Percentiles rank a stretch among this genome's conserved stretches.
These are phyloP conservation scores for Termitomyces sp. DNA, from an alignment of 1,284 basidiomycete species.

Conservation along the genomic window DNA sequence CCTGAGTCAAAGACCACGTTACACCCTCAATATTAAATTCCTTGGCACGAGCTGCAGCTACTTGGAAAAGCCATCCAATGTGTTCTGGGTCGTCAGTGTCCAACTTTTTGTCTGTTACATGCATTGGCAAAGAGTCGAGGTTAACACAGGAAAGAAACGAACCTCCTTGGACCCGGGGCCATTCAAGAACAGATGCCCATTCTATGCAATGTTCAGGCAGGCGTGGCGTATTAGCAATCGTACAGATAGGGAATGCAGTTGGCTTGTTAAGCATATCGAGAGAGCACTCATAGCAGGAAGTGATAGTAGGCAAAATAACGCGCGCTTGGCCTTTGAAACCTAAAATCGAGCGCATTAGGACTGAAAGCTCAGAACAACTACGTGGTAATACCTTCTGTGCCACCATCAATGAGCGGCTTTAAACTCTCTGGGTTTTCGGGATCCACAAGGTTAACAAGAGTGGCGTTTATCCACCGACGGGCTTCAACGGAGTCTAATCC, in stretches of 20 bases:
- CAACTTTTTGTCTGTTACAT: conserved; percentile 76
- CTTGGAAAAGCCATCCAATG: conserved; percentile 88
- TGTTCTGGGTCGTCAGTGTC: conserved; percentile 97
- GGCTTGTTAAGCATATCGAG: conserved; percentile 98
- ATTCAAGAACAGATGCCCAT: conserved; percentile 99
- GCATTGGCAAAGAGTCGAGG: conserved; percentile 3
- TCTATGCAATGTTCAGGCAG: conserved; percentile 99
- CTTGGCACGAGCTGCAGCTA: conserved; percentile 77
- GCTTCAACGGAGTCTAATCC: conserved; percentile 98
- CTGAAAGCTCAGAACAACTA: background rate
- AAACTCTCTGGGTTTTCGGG: conserved; percentile 86
- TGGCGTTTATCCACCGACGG: conserved; percentile 98
- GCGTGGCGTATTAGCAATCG: conserved; percentile 97
- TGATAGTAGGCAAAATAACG: conserved; percentile 93
- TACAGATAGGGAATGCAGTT: conserved; percentile 97
- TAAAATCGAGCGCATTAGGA: conserved; percentile 26
- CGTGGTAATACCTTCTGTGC: conserved; percentile 79
- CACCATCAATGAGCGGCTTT: conserved; percentile 98
- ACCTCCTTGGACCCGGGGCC: conserved; percentile 92
- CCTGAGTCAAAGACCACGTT: conserved; percentile 96
- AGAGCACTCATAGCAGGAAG: conserved; percentile 97
- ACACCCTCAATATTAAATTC: conserved; percentile 97
- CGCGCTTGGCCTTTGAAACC: conserved; percentile 98
- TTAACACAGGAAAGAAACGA: conserved; percentile 14
- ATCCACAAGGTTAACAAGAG: conserved; percentile 91